A percentile compares a stretch with the other conserved stretches of the same genome.
These are phyloP conservation scores for Speleostelium caveatum DNA, from an alignment of 78 protist species.

Conservation along the genomic window DNA sequence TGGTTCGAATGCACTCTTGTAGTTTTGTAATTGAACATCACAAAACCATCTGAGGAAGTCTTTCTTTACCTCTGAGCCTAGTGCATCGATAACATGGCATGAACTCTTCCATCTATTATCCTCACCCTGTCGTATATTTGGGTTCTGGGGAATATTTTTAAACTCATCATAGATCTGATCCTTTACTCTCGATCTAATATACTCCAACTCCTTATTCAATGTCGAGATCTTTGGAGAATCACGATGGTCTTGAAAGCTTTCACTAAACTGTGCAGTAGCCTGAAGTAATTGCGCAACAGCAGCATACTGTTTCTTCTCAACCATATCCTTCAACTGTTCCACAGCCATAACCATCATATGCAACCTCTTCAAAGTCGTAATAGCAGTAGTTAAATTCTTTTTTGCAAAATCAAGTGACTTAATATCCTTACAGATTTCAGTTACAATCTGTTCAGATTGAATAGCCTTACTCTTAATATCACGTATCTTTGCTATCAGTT, in stretches of 20 bases:
- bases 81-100: conserved; percentile 74
- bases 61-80: conserved; percentile 36
- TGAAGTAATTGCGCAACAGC: conserved; percentile 58
- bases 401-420: conserved; percentile 92
- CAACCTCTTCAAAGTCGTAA: conserved; percentile 86
- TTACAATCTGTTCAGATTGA: conserved; percentile 89
- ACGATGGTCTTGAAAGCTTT: conserved; percentile 64
- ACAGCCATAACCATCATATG: conserved; percentile 83
- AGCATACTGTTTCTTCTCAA: conserved; percentile 46
- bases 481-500: conserved; percentile 81
- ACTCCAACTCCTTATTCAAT: conserved; percentile 51
- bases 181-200: conserved; percentile 56
- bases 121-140: neutral
- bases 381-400: conserved; percentile 87
- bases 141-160: neutral
- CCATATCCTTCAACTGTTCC: conserved; percentile 67
- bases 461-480: conserved; percentile 87
- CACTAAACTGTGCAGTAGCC: conserved; percentile 65
- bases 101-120: conserved; percentile 74
- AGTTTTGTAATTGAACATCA: conserved; percentile 35
- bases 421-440: conserved; percentile 92
- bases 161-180: conserved; percentile 69
- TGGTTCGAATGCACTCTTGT: conserved; percentile 40
- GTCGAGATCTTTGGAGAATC: conserved; percentile 70
- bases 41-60: conserved; percentile 78